Evolutionary conservation across 768 basidiomycete species (phyloP).

Genomic region (Boletellus ananas): DNA sequence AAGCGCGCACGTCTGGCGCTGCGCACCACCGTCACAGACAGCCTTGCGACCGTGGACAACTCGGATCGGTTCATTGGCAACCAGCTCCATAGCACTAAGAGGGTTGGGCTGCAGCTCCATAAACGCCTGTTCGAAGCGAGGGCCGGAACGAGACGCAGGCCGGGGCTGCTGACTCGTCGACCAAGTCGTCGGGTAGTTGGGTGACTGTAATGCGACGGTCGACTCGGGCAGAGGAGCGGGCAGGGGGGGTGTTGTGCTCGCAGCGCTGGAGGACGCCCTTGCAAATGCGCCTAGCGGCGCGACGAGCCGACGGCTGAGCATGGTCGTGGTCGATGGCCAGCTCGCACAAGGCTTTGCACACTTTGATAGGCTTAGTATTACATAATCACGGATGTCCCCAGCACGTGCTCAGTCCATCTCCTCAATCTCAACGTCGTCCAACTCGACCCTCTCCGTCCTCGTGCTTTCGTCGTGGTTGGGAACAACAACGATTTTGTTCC

Average conservation of each 20-base stretch:
- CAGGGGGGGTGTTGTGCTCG: constrained; percentile 7
- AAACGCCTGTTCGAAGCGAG: constrained; percentile 90
- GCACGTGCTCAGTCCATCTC: constrained; percentile 13
- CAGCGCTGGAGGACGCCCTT: constrained; percentile 26
- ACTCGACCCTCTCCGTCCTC: constrained; percentile 46
- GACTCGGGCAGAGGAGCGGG: constrained; percentile 20
- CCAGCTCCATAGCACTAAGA: constrained; percentile 86
- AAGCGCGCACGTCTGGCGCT: neutral
- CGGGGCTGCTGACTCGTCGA: constrained; percentile 77
- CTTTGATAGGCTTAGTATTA: neutral
- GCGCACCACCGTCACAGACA: constrained; percentile 92
- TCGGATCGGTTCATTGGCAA: constrained; percentile 81
- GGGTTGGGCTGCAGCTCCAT: constrained; percentile 88
- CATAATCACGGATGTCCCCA: neutral
- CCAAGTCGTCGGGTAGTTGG: constrained; percentile 83
- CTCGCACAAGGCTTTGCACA: no score
- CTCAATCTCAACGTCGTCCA: constrained; percentile 41
- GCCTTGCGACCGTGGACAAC: constrained; percentile 81
- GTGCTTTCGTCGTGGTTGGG: constrained; percentile 73
- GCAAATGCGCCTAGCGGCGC: constrained; percentile 10
- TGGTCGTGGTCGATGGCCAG: constrained; percentile 11
- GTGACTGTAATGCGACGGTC: constrained; percentile 60
- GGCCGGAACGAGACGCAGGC: constrained; percentile 52
- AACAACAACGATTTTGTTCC: constrained; percentile 71
- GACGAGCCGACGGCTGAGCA: constrained; percentile 29